Evolutionary conservation across 169 alveolate genomes (phyloP).

Genomic region (Theileria equi): DNA sequence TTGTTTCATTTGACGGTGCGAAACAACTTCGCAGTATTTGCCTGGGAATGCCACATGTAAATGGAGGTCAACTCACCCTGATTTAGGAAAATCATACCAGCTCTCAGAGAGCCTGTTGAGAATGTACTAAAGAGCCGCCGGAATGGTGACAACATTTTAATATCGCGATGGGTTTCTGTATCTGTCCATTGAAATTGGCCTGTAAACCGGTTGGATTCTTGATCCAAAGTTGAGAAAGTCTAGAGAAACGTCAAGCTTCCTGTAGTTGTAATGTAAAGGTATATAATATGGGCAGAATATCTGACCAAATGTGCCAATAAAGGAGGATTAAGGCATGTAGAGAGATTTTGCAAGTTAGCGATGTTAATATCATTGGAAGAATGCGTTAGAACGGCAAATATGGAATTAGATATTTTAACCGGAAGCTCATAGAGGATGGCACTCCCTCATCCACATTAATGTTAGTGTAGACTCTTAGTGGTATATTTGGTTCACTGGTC

Average conservation of each 20-base stretch:
- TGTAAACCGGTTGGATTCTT: slow-evolving; percentile 48
- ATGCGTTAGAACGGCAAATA: too few relatives aligned
- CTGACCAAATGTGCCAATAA: too few relatives aligned
- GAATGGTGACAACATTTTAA: slow-evolving; percentile 6
- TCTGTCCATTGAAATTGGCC: slow-evolving; percentile 52
- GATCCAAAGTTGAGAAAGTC: slow-evolving; percentile 43
- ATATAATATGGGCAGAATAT: too few relatives aligned
- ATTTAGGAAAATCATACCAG: slow-evolving; percentile 53
- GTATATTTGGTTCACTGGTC: too few relatives aligned
- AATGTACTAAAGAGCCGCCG: slow-evolving; percentile 32
- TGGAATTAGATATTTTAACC: too few relatives aligned
- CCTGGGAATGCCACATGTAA: neutral
- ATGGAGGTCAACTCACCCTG: slow-evolving; percentile 7
- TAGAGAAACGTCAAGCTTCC: slow-evolving; percentile 35
- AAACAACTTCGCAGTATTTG: slow-evolving; percentile 55
- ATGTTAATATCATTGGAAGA: too few relatives aligned
- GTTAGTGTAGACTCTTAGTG: too few relatives aligned
- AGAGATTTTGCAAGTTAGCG: too few relatives aligned
- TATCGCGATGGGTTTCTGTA: slow-evolving; percentile 38
- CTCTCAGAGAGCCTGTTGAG: slow-evolving; percentile 47
- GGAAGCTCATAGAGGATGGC: too few relatives aligned
- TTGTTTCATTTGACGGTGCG: slow-evolving; percentile 56
- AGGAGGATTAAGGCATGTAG: too few relatives aligned
- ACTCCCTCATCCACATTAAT: too few relatives aligned
- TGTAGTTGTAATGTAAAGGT: neutral